Percentiles rank a stretch among this genome's conserved stretches.
Conservation (phyloP, 2,329 filamentous ascomycete species). For the Claviceps humidiphila region DNA sequence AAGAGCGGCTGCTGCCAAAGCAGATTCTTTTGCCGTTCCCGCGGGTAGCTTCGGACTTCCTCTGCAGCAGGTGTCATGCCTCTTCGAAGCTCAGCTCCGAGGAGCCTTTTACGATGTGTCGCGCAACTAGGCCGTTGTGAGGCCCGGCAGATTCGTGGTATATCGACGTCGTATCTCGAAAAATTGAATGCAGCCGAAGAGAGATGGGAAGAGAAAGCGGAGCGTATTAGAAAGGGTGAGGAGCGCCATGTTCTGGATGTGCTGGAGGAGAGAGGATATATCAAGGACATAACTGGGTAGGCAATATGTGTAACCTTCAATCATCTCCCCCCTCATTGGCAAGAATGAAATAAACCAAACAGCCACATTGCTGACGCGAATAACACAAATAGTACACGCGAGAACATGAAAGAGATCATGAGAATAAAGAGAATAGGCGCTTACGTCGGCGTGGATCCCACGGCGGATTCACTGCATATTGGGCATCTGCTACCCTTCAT, state of each 20-base stretch:
- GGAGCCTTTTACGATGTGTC: slow-evolving; percentile 15
- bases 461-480: slow-evolving; percentile 64
- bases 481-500: slow-evolving; percentile 73
- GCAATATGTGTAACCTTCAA: neutral
- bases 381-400: slow-evolving; percentile 23
- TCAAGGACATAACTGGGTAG: slow-evolving; percentile 67
- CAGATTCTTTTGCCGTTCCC: neutral
- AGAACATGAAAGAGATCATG: slow-evolving; percentile 50
- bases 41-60: neutral
- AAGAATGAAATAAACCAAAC: neutral
- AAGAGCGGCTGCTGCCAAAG: neutral
- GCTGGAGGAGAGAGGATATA: slow-evolving; percentile 57
- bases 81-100: neutral
- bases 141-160: slow-evolving; percentile 18
- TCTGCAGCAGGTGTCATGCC: neutral
- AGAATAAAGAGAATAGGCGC: slow-evolving; percentile 52
- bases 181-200: slow-evolving; percentile 29
- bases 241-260: slow-evolving; percentile 44
- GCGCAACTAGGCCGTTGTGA: slow-evolving; percentile 10
- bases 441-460: slow-evolving; percentile 75
- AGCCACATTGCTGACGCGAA: slow-evolving; percentile 1
- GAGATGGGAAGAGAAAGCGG: slow-evolving; percentile 35
- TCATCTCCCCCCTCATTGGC: slow-evolving; percentile 10
- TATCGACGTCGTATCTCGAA: slow-evolving; percentile 28
- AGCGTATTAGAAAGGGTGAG: slow-evolving; percentile 36